Evolutionary conservation across 257 asterid genomes (phyloP).

Genomic region (Craterostigma plantagineum): DNA sequence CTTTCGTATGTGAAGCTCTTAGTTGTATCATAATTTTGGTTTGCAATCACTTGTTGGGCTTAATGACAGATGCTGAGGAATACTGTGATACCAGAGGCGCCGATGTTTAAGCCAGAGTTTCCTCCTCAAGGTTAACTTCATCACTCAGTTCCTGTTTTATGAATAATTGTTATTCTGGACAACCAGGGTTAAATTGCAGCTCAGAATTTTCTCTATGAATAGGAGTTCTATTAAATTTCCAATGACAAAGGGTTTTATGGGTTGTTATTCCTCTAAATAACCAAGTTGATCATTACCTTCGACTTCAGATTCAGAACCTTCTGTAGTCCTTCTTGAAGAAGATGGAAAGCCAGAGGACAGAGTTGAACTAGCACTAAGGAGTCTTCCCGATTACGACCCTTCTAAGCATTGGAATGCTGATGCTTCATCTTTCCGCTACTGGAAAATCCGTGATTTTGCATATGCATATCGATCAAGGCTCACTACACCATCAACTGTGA

Average conservation of each 20-base stretch:
- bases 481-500: conserved; percentile 69
- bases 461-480: conserved; percentile 79
- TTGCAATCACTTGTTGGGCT: too few species aligned
- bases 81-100: conserved; percentile 81
- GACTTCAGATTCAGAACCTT: conserved; percentile 52
- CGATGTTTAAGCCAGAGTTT: conserved; percentile 89
- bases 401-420: conserved; percentile 40
- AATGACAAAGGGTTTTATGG: too few species aligned
- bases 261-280: too few species aligned
- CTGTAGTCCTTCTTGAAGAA: conserved; percentile 45
- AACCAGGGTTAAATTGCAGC: too few species aligned
- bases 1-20: not conserved
- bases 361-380: conserved; percentile 60
- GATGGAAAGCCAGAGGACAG: conserved; percentile 56
- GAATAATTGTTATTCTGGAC: too few species aligned
- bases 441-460: conserved; percentile 98
- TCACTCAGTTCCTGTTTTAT: too few species aligned
- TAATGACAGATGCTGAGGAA: conserved; percentile 48
- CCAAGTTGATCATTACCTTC: not conserved
- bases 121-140: conserved; percentile 68
- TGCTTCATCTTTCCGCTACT: conserved; percentile 54
- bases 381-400: conserved; percentile 73
- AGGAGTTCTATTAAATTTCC: too few species aligned
- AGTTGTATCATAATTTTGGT: not conserved
- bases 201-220: too few species aligned